Evolutionary conservation across 1,139 yeast species (phyloP), one percentile per base, ranked within the genome.

Genomic region (Casaregolazyma lundiana): DNA sequence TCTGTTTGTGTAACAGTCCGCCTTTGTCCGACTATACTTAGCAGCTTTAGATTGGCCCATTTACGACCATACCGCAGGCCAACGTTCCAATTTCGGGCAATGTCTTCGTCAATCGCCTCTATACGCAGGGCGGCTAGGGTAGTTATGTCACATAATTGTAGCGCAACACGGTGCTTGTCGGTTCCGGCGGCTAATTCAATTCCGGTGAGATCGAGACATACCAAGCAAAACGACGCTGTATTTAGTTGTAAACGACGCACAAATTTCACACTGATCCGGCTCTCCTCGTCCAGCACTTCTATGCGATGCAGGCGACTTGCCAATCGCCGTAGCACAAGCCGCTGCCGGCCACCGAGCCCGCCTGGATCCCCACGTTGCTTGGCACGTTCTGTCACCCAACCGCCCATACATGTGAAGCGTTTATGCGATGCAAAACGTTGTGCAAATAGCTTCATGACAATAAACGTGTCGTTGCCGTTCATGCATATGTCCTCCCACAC

Each of bases 401-500:
- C 32, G 32, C 32, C 32, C 32, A 26, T 26, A 26, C 43, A 48
- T n/a, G 26, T 44, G 29, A 26, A 40, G 21, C 38, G 43, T 38
- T 13, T 42, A 37, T 24, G 37, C 24, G 34, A 40, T 29, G 57
- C 55, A 44, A 59, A 61, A 15, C 18, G 44, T 17, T 42, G 38
- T 5, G 54, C 52, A 47, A 61, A 61, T 22, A 53, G 44, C 13
- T 48, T 48, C 41, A 58, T 60, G 37, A 58, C 37, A 20, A 42
- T 43, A 44, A 53, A 60, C n/a, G 60, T 53, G 40, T 61, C 65
- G 9, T 43, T 44, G 11, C 62, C 61, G 7, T 41, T 35, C n/a
- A 22, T 36, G 18, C 60, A 51, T 16, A 60, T 41, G 37, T 42
- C 36, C 24, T 45, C 43, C 65, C 64, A 61, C 6, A 61, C 61